These are phyloP conservation scores for Tricholoma bakamatsutake DNA, from an alignment of 768 basidiomycete genomes.

Conservation along the genomic window DNA sequence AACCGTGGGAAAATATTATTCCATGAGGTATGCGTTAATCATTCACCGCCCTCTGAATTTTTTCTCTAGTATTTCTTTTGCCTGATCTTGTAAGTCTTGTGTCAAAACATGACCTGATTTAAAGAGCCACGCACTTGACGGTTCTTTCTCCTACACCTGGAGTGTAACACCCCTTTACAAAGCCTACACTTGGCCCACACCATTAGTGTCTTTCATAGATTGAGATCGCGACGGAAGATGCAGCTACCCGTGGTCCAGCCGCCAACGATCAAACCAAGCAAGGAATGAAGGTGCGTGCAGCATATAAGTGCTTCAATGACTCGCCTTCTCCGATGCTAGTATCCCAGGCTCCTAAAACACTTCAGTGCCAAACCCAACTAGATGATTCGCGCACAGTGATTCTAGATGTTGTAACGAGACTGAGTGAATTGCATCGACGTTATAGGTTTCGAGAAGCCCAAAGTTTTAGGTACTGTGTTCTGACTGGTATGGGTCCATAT, in stretches of 20 bases:
- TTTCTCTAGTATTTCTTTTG: too few relatives aligned
- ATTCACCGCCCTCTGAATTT: too few relatives aligned
- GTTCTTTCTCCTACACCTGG: too few relatives aligned
- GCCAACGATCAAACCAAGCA: neutral
- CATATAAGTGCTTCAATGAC: neutral
- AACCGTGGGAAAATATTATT: too few relatives aligned
- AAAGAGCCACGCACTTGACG: too few relatives aligned
- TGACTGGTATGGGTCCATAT: neutral
- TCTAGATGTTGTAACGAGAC: neutral
- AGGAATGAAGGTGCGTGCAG: neutral
- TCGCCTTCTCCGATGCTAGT: neutral
- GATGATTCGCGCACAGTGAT: neutral
- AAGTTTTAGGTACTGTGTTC: neutral
- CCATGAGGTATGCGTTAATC: too few relatives aligned
- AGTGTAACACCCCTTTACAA: too few relatives aligned
- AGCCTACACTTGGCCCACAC: too few relatives aligned
- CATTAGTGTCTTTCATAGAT: too few relatives aligned
- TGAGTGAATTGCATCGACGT: neutral
- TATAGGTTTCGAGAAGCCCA: neutral
- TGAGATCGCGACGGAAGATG: too few relatives aligned
- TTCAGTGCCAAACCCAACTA: neutral
- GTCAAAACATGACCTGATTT: too few relatives aligned
- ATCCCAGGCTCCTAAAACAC: neutral
- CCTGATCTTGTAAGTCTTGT: too few relatives aligned
- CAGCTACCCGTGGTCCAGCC: neutral